Evolutionary conservation across 2,329 filamentous ascomycete genomes (phyloP).

Genomic region (Emergomyces africanus): DNA sequence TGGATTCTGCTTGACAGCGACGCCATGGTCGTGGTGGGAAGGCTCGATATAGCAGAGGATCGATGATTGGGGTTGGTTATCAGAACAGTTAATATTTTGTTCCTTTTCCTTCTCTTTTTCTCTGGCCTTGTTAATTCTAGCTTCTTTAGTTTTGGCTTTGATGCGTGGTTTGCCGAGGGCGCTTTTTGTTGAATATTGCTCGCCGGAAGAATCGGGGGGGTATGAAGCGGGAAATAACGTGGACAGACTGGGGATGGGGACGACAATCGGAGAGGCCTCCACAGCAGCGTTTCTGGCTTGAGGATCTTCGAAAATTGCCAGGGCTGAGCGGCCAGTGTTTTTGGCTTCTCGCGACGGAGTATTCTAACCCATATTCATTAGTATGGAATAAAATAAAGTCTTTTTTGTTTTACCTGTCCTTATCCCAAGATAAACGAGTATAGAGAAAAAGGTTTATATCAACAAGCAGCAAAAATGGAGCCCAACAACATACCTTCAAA

Average conservation of each 20-base stretch:
- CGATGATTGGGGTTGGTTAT: not conserved
- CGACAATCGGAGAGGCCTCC: not conserved
- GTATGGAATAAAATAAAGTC: not conserved
- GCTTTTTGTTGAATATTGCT: not conserved
- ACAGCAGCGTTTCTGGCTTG: not conserved
- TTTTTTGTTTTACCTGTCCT: not conserved
- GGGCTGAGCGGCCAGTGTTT: constrained; percentile 12
- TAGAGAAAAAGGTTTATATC: not conserved
- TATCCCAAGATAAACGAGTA: not conserved
- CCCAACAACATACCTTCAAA: constrained; percentile 17
- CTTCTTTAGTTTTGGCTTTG: constrained; percentile 1
- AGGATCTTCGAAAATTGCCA: constrained; percentile 22
- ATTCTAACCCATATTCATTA: not conserved
- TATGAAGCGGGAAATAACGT: not conserved
- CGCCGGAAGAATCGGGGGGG: no score
- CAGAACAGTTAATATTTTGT: not conserved
- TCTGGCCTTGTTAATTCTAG: not conserved
- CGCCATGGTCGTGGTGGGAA: constrained; percentile 19
- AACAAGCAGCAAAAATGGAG: not conserved
- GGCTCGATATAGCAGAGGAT: constrained; percentile 15
- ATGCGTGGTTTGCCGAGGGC: not conserved
- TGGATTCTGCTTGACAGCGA: constrained; percentile 19
- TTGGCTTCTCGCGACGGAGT: not conserved
- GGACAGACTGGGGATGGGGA: constrained; percentile 10
- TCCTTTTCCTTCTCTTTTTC: not conserved